phyloP scores from a whole-genome alignment of 345 rosid species.

The Eucalyptus pauciflora region DNA sequence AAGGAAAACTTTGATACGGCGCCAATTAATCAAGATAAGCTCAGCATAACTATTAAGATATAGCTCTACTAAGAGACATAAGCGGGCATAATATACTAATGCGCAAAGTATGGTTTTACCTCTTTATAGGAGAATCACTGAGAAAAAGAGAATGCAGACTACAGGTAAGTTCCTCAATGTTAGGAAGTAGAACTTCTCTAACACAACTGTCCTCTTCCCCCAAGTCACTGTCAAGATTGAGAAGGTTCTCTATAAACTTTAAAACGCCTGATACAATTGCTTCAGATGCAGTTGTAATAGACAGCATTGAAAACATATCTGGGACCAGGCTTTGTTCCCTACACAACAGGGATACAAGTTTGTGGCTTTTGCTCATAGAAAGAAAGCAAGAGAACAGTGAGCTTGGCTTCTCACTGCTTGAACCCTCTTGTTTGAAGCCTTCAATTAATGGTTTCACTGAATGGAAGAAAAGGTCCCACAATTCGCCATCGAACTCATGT shows the following conservation, averaged over 20 bases:
- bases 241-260: conserved; percentile 68
- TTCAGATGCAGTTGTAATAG: conserved; percentile 63
- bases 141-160: conserved; percentile 61
- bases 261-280: conserved; percentile 60
- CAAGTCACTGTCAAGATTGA: conserved; percentile 53
- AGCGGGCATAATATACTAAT: not conserved
- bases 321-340: conserved; percentile 66
- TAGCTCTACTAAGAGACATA: not conserved
- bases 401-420: conserved; percentile 93
- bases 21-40: not conserved
- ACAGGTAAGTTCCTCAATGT: conserved; percentile 45
- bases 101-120: conserved; percentile 22
- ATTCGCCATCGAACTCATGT: conserved; percentile 59
- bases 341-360: conserved; percentile 42
- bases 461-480: conserved; percentile 80
- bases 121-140: conserved; percentile 36
- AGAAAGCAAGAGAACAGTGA: conserved; percentile 80
- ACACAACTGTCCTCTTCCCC: conserved; percentile 29
- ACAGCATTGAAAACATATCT: conserved; percentile 71
- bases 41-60: not conserved
- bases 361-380: conserved; percentile 80
- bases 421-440: conserved; percentile 80
- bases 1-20: not conserved
- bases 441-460: conserved; percentile 61
- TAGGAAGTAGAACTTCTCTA: conserved; percentile 33